These are phyloP conservation scores for Catharanthus roseus DNA, from an alignment of 257 asterid genomes.

Conservation along the genomic window DNA sequence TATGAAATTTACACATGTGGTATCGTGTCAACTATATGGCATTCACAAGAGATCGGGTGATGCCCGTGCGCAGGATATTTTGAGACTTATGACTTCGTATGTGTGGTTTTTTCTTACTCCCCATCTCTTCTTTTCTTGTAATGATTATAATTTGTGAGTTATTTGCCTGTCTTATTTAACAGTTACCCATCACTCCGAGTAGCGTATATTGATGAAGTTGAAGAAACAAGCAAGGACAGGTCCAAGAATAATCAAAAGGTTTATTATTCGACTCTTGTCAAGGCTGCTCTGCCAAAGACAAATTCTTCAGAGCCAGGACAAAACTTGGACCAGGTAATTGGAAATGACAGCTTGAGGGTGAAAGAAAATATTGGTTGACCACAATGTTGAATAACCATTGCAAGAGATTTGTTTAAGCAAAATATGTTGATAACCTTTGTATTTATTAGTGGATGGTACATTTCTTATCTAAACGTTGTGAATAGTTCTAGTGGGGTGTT, in stretches of 20 bases:
- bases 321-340: slow-evolving; percentile 85
- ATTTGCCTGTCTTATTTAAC: slow-evolving; percentile 15
- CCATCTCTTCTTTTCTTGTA: slow-evolving; percentile 16
- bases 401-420: neutral
- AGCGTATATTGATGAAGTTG: slow-evolving; percentile 97
- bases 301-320: slow-evolving; percentile 86
- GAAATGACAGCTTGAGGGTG: neutral
- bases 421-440: neutral
- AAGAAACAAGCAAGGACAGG: slow-evolving; percentile 82
- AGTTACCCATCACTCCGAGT: slow-evolving; percentile 98
- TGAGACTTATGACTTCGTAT: slow-evolving; percentile 87
- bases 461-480: neutral
- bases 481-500: neutral
- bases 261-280: slow-evolving; percentile 85
- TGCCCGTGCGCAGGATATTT: slow-evolving; percentile 83
- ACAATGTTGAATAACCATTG: too few relatives aligned
- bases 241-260: slow-evolving; percentile 75
- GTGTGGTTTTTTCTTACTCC: slow-evolving; percentile 21
- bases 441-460: neutral
- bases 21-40: slow-evolving; percentile 90
- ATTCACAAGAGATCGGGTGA: slow-evolving; percentile 94
- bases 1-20: slow-evolving; percentile 96
- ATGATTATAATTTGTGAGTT: neutral
- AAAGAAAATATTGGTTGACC: neutral
- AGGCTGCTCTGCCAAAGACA: slow-evolving; percentile 89